phyloP scores from a whole-genome alignment of 495 filamentous ascomycete species.

The Pyronema omphalodes region DNA sequence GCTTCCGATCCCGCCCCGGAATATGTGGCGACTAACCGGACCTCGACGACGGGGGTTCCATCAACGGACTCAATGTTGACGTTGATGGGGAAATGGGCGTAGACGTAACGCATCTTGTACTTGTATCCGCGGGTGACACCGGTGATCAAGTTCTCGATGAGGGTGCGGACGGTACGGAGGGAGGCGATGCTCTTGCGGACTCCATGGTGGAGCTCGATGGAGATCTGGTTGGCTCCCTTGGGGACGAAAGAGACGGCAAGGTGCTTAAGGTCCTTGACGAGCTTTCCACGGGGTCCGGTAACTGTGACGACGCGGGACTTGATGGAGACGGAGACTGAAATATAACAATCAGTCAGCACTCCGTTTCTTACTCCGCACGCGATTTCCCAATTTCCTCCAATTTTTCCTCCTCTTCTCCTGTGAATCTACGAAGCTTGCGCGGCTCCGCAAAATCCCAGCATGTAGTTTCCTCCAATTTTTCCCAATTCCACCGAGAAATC shows the following conservation, averaged over 20 bases:
- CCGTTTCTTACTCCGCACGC: constrained; percentile 5
- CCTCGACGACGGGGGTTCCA: constrained; percentile 79
- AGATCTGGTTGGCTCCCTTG: constrained; percentile 61
- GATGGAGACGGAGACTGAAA: constrained; percentile 79
- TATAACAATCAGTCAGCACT: constrained; percentile 26
- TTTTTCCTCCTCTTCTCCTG: not conserved
- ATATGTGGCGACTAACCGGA: constrained; percentile 48
- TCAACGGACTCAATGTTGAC: constrained; percentile 93
- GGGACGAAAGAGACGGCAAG: constrained; percentile 72
- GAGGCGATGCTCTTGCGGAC: constrained; percentile 91
- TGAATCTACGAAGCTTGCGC: not conserved
- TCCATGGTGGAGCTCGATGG: constrained; percentile 95
- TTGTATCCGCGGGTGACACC: constrained; percentile 97
- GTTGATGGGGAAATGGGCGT: constrained; percentile 99
- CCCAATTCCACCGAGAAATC: not conserved
- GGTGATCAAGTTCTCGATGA: constrained; percentile 96
- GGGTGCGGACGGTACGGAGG: constrained; percentile 85
- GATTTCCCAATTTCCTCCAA: not conserved
- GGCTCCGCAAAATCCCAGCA: not conserved
- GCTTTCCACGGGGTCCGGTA: constrained; percentile 89
- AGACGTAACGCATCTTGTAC: constrained; percentile 99
- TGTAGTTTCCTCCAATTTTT: no score
- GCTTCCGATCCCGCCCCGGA: no score
- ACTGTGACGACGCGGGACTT: constrained; percentile 89
- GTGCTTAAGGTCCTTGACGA: constrained; percentile 88